These are phyloP conservation scores for Fusarium oxysporum DNA, from an alignment of 2,329 filamentous ascomycete genomes.

Conservation along the genomic window DNA sequence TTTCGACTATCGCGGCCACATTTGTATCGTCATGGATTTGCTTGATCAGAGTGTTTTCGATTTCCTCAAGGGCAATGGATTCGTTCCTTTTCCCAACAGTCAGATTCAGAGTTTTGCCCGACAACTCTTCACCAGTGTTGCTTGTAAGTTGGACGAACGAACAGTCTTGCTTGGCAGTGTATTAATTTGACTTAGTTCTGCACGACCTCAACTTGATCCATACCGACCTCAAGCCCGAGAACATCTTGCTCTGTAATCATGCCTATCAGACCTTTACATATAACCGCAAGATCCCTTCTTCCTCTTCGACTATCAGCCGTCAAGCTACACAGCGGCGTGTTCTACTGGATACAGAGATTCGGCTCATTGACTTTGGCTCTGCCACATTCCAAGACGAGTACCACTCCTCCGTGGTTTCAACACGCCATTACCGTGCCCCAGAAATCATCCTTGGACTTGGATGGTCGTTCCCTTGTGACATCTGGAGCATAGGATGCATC, in stretches of 20 bases:
- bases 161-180: neutral
- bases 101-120: conserved; percentile 98
- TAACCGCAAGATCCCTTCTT: conserved; percentile 76
- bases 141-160: conserved; percentile 74
- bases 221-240: conserved; percentile 80
- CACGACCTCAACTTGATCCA: conserved; percentile 98
- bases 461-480: conserved; percentile 78
- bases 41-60: conserved; percentile 98
- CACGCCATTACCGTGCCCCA: conserved; percentile 75
- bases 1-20: conserved; percentile 97
- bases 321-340: conserved; percentile 73
- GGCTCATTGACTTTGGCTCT: conserved; percentile 77
- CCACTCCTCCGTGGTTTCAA: conserved; percentile 77
- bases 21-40: conserved; percentile 83
- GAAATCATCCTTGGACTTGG: conserved; percentile 78
- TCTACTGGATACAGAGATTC: conserved; percentile 75
- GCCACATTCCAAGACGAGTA: conserved; percentile 80
- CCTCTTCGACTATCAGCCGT: conserved; percentile 68
- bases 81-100: conserved; percentile 97
- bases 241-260: conserved; percentile 74
- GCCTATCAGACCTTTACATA: conserved; percentile 78
- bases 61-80: conserved; percentile 94
- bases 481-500: conserved; percentile 80
- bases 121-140: conserved; percentile 97
- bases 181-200: conserved; percentile 70